Conservation (phyloP, 176 grass and related monocot genomes). For the Otatea glauca region DNA sequence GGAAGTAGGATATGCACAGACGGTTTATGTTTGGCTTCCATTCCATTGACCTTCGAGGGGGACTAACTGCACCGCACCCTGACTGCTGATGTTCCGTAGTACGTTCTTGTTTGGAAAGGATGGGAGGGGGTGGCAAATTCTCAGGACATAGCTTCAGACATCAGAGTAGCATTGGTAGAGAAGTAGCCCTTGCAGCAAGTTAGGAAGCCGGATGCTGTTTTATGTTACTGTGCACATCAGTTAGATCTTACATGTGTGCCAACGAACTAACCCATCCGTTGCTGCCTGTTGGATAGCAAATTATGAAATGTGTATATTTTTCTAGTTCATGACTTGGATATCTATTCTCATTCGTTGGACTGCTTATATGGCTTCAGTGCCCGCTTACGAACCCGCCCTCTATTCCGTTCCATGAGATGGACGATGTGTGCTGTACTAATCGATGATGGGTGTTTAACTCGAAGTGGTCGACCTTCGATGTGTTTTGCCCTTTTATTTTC, state of each 20-base stretch:
- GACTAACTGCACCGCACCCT: constrained; percentile 21
- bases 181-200: constrained; percentile 18
- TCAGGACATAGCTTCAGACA: constrained; percentile 34
- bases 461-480: not conserved
- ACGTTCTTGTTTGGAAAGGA: not conserved
- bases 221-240: constrained; percentile 4
- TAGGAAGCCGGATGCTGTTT: constrained; percentile 5
- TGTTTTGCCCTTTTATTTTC: not conserved
- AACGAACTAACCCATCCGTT: not conserved
- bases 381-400: not conserved
- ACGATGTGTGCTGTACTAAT: too few species aligned
- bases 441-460: not conserved
- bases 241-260: constrained; percentile 1
- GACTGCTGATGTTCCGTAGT: constrained; percentile 22
- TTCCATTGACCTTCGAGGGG: not conserved
- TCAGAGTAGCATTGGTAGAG: constrained; percentile 30
- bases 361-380: not conserved
- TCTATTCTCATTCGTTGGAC: not conserved
- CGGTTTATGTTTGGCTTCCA: constrained; percentile 10
- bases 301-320: constrained; percentile 41
- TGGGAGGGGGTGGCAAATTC: too few species aligned
- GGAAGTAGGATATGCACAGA: constrained; percentile 6
- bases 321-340: not conserved
- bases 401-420: not conserved
- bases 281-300: constrained; percentile 14